phyloP scores from a whole-genome alignment of 352 stramenopile species.

The Phytophthora pistaciae region DNA sequence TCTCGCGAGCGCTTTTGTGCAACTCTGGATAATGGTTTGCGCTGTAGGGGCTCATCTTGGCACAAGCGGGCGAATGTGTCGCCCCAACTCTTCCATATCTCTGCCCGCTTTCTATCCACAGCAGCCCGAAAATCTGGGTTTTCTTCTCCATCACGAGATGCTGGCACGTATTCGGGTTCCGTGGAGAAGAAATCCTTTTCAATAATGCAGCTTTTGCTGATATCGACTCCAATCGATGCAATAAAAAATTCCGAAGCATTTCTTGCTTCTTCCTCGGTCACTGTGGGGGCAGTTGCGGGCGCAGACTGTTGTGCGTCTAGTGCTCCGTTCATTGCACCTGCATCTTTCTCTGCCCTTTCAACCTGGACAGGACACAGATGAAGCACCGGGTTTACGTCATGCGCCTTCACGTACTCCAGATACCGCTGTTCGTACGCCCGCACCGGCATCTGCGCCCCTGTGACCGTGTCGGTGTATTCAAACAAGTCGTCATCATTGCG shows the following conservation, averaged over 20 bases:
- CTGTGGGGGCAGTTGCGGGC: not conserved
- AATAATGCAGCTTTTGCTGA: slow-evolving; percentile 52
- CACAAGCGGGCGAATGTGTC: slow-evolving; percentile 10
- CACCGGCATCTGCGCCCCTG: slow-evolving; percentile 39
- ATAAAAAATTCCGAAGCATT: slow-evolving; percentile 11
- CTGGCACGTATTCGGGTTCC: slow-evolving; percentile 2
- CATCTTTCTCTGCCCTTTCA: not conserved
- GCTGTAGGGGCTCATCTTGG: slow-evolving; percentile 1
- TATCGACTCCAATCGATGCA: slow-evolving; percentile 44
- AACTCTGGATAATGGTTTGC: not conserved
- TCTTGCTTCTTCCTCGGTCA: not conserved
- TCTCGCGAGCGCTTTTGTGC: slow-evolving; percentile 37
- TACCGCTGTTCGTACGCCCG: slow-evolving; percentile 62
- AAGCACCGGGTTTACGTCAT: slow-evolving; percentile 48
- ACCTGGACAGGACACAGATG: slow-evolving; percentile 29
- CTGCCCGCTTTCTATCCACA: slow-evolving; percentile 25
- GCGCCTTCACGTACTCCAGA: slow-evolving; percentile 44
- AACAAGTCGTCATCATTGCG: slow-evolving; percentile 50
- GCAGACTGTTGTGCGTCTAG: not conserved
- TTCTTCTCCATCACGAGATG: slow-evolving; percentile 15
- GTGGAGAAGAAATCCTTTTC: slow-evolving; percentile 44
- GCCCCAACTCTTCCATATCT: slow-evolving; percentile 40
- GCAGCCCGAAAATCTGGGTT: slow-evolving; percentile 20
- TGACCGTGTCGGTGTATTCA: slow-evolving; percentile 63
- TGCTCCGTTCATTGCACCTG: not conserved